Base-by-base conservation (phyloP, 371 early-diverging fungal genomes). In the Mortierella sp. region DNA sequence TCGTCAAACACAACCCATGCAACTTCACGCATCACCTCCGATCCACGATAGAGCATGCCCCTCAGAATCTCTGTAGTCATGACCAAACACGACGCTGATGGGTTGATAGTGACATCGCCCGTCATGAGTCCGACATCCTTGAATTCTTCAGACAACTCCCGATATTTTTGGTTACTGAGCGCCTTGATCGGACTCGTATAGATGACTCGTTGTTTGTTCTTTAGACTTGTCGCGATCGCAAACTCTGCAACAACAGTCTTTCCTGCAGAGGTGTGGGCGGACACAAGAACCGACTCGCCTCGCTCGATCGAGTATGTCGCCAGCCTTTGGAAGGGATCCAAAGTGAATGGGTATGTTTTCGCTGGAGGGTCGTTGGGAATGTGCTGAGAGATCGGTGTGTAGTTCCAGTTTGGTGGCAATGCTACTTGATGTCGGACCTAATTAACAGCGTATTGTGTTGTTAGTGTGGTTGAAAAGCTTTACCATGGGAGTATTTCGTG, bases 101-200 rank as follows among this genome's bases (percentile, higher is more conserved):
- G 99, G 81, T 99, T 99, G 87, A 99, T 97, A 0, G 99, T 99
- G 0, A 99, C 98, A 92, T 99, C 99, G 65, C 99, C 99, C 8
- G 99, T 99, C 98, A 99, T 98, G 78, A 99, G 92, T 19, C 99
- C 99, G 13, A 99, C 99, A 88, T 99, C 99, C 26, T 96, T 96
- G 92, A 99, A 99, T 84, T 98, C 98, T 71, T 95, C 95, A 74
- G 94, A 92, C 63, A 99, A 92, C 89, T 99, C 99, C 83, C 99
- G 93, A 83, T 95, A 99, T 90, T 99, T 99, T 92, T 99, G 99
- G 84, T 99, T 99, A 52, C 97, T 96, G 77, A 99, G 91, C 10
- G 99, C 99, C 92, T 99, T 99, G 90, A 99, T 99, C 7, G 99
- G 99, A 72, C 96, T 96, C 31, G 99, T 99, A 87, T 99, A 99